These are phyloP conservation scores for Populus tremula DNA, from an alignment of 345 rosid species.

Conservation along the genomic window DNA sequence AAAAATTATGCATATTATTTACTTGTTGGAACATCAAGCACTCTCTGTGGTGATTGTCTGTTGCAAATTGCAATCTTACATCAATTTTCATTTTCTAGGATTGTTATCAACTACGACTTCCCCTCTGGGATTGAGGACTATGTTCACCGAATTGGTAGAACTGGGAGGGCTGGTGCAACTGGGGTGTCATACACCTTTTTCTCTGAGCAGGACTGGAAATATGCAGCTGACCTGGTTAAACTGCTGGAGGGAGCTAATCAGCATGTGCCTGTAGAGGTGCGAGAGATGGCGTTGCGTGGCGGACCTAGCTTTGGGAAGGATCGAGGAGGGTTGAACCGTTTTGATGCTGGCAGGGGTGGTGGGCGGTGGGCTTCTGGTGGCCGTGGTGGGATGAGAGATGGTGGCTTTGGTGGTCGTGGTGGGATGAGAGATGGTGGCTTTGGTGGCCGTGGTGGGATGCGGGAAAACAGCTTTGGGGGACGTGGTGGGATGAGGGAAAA, in stretches of 20 bases:
- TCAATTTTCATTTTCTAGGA: slow-evolving; percentile 40
- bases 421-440: slow-evolving; percentile 73
- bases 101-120: slow-evolving; percentile 91
- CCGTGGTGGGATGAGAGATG: slow-evolving; percentile 32
- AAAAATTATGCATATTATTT: too few species aligned
- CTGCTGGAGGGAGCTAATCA: slow-evolving; percentile 92
- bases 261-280: slow-evolving; percentile 76
- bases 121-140: slow-evolving; percentile 95
- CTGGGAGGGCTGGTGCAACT: slow-evolving; percentile 98
- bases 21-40: too few species aligned
- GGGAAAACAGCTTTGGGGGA: slow-evolving; percentile 14
- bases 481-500: slow-evolving; percentile 40
- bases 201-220: slow-evolving; percentile 87
- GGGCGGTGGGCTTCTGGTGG: slow-evolving; percentile 25
- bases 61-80: background rate
- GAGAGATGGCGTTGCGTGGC: slow-evolving; percentile 83
- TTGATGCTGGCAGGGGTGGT: slow-evolving; percentile 44
- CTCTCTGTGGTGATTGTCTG: background rate
- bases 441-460: slow-evolving; percentile 30
- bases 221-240: slow-evolving; percentile 78
- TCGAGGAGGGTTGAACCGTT: slow-evolving; percentile 65
- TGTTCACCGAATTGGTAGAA: slow-evolving; percentile 98
- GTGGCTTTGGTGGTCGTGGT: slow-evolving; percentile 38
- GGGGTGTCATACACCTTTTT: slow-evolving; percentile 91
- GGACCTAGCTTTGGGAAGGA: slow-evolving; percentile 65